phyloP scores from a whole-genome alignment of 139 green algal species.

The Tetradesmus obliquus region DNA sequence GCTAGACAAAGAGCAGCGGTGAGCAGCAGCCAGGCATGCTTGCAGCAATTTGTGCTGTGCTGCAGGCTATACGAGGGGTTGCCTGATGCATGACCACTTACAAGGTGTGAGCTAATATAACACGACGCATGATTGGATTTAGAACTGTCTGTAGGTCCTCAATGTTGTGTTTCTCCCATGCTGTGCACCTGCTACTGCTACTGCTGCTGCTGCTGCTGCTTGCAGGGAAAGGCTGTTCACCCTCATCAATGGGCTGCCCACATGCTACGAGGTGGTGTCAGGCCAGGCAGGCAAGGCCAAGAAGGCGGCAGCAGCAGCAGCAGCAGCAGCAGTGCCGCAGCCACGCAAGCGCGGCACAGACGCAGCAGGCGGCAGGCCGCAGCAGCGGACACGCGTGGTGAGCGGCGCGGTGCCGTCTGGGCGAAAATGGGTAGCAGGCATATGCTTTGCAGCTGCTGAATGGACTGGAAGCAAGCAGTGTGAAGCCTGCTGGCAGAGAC shows the following conservation, averaged over 20 bases:
- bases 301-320: not conserved
- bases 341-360: constrained; percentile 34
- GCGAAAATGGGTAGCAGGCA: not conserved
- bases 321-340: constrained; percentile 18
- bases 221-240: constrained; percentile 86
- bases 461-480: not conserved
- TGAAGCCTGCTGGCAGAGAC: not conserved
- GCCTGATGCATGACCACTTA: not conserved
- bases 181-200: no score
- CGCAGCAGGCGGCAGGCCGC: not conserved
- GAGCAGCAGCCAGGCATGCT: not conserved
- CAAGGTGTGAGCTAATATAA: no score
- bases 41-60: not conserved
- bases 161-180: no score
- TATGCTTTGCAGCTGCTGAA: not conserved
- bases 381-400: constrained; percentile 34
- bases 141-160: no score
- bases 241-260: constrained; percentile 90
- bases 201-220: not conserved
- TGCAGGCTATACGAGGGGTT: not conserved
- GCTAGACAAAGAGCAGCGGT: constrained; percentile 75
- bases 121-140: no score
- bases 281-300: constrained; percentile 52
- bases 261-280: constrained; percentile 88
- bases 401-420: not conserved